Conservation (phyloP, 1,139 yeast species). For the Taiozyma sp. region DNA sequence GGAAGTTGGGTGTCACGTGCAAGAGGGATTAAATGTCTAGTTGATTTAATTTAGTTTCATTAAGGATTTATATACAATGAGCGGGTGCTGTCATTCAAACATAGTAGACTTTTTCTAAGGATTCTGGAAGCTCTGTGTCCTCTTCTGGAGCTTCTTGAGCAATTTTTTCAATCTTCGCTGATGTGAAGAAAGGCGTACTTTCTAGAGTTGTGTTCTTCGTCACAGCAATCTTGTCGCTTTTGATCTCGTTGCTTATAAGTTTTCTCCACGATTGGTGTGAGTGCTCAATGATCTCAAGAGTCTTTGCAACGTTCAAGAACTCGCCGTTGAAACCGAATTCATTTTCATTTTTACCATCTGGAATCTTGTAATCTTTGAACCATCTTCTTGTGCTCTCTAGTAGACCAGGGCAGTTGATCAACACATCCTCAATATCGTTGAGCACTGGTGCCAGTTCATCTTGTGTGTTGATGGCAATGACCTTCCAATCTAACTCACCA, state of each 20-base stretch:
- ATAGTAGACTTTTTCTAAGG: conserved; percentile 32
- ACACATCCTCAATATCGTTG: conserved; percentile 79
- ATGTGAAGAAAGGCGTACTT: conserved; percentile 27
- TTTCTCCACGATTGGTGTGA: conserved; percentile 77
- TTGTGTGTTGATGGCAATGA: conserved; percentile 74
- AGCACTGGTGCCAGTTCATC: conserved; percentile 78
- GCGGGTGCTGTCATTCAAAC: neutral
- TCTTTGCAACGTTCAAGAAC: conserved; percentile 64
- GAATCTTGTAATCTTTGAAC: conserved; percentile 94
- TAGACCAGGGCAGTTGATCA: conserved; percentile 76
- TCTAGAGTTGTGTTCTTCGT: conserved; percentile 34
- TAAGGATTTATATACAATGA: neutral
- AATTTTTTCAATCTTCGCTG: conserved; percentile 18
- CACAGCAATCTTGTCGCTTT: conserved; percentile 32
- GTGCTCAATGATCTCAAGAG: conserved; percentile 65
- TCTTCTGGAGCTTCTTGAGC: conserved; percentile 19
- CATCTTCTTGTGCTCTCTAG: conserved; percentile 81
- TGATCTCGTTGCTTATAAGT: conserved; percentile 50
- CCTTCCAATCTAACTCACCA: conserved; percentile 98
- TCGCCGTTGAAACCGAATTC: conserved; percentile 82
- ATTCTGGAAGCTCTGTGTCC: conserved; percentile 34
- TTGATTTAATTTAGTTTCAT: neutral
- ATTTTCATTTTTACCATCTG: conserved; percentile 88
- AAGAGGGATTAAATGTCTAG: too few relatives aligned
- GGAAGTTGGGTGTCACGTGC: neutral